Evolutionary conservation across 306 rosid species (phyloP), one percentile per base, ranked within the genome.

Genomic region (Prunus mira): DNA sequence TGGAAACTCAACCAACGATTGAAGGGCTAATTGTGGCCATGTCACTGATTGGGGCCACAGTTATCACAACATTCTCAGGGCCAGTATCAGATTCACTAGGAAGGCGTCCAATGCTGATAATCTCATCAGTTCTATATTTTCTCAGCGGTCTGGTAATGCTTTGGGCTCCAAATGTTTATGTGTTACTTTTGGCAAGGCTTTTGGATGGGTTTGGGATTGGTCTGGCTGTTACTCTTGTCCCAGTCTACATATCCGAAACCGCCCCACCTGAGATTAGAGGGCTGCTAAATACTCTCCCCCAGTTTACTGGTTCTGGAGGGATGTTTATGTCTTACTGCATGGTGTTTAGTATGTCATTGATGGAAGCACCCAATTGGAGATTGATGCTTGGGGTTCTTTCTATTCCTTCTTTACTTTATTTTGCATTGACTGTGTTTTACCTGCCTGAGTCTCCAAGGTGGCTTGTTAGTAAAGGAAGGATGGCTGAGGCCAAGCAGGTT

Each of bases 21-120:
- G 87, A 84, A 81, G 87, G 85, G 64, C 74, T 84, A 17, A 81
- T 80, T 14, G 87, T 84, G 25, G 87, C 87, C 50, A 80, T 81
- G 85, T 84, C 87, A 52, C 72, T 84, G 18, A 84, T 84, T 17
- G 87, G 87, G 24, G 87, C 87, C 51, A 80, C 87, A n/a, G 64
- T 78, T 3, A 80, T 84, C 28, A 84, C 87, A 8, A 84, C 87
- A 38, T 84, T 56, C 54, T 84, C 87, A 0, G 87, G 87, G 22
- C 70, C 85, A 12, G 61, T 84, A 38, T 77, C 87, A 7, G 87
- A 84, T 49, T 73, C 54, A 12, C 7, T 84, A 3, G 87, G 87
- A 9, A 73, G 87, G 13, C 76, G 87, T 22, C 84, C 84, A 17
- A 49, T 84, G 85, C 63, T 84, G 78, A 84, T 84, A 49, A 22